Percentiles rank a stretch among this genome's conserved stretches.
These are phyloP conservation scores for Cystobasidiopsis lactophilus DNA, from an alignment of 768 basidiomycete genomes.

Conservation along the genomic window DNA sequence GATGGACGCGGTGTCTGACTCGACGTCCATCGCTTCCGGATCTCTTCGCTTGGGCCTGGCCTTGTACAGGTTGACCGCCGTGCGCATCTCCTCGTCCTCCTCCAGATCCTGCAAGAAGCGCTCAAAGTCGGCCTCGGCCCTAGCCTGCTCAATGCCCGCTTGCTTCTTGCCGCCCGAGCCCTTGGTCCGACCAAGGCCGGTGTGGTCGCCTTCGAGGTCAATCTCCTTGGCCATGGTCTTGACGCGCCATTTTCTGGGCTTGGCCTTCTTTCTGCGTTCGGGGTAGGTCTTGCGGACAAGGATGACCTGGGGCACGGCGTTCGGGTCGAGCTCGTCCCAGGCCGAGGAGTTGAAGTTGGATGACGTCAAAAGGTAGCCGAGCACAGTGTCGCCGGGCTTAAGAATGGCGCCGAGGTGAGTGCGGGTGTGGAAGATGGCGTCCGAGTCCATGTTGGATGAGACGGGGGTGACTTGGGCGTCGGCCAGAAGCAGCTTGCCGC, in stretches of 20 bases:
- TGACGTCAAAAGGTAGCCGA: conserved; percentile 73
- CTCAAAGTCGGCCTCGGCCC: conserved; percentile 94
- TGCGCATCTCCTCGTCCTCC: conserved; percentile 9
- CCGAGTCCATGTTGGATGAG: conserved; percentile 38
- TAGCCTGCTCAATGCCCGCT: conserved; percentile 27
- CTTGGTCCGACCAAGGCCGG: conserved; percentile 24
- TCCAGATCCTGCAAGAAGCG: conserved; percentile 34
- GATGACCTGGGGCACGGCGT: conserved; percentile 64
- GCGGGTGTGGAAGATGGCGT: conserved; percentile 79
- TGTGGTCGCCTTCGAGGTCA: conserved; percentile 63
- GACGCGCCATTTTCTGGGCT: conserved; percentile 63
- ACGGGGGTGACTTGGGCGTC: conserved; percentile 76
- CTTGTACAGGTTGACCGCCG: not conserved
- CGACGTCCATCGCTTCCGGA: conserved; percentile 18
- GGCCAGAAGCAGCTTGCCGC: conserved; percentile 61
- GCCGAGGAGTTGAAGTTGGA: conserved; percentile 83
- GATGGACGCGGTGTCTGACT: conserved; percentile 15
- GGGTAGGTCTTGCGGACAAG: conserved; percentile 92
- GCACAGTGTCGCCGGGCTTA: conserved; percentile 79
- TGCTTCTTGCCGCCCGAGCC: conserved; percentile 2
- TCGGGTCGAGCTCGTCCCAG: conserved; percentile 34
- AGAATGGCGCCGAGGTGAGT: conserved; percentile 85
- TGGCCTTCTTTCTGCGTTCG: conserved; percentile 72
- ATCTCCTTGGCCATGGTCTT: conserved; percentile 45
- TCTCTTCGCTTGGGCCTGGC: not conserved